A percentile compares a stretch with the other conserved stretches of the same genome.
Conservation (phyloP, 768 basidiomycete genomes). For the Macrolepiota dolichaula region DNA sequence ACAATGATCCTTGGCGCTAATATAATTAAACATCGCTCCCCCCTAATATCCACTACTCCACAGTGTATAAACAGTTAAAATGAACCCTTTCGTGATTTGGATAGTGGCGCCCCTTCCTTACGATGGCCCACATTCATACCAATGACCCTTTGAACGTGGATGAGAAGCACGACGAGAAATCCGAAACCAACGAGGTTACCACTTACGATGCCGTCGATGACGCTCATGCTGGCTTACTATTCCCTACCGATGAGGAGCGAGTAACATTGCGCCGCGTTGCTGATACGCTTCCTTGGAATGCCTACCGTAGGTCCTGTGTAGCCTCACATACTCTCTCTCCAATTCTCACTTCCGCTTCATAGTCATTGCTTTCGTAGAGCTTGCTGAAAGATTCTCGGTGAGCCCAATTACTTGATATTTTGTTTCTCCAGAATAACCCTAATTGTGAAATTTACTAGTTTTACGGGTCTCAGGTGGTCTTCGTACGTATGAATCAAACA, state of each 20-base stretch:
- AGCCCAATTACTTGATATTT: conserved; percentile 8
- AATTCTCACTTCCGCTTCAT: neutral
- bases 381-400: conserved; percentile 74
- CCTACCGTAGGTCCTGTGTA: conserved; percentile 38
- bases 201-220: neutral
- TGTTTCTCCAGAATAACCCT: too few species aligned
- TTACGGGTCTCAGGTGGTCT: conserved; percentile 47
- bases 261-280: conserved; percentile 56
- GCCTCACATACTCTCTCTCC: conserved; percentile 3
- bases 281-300: conserved; percentile 55
- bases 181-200: neutral
- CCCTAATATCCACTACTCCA: neutral
- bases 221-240: conserved; percentile 48
- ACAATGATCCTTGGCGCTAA: neutral
- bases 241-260: conserved; percentile 63
- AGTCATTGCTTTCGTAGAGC: conserved; percentile 67
- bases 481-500: conserved; percentile 27
- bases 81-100: neutral
- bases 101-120: too few species aligned
- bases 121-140: neutral
- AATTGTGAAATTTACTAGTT: too few species aligned
- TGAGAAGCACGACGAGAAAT: neutral
- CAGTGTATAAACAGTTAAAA: neutral
- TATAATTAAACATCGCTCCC: neutral
- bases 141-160: neutral